These are phyloP conservation scores for Penicillium angulare DNA, from an alignment of 495 filamentous ascomycete species.

Conservation along the genomic window DNA sequence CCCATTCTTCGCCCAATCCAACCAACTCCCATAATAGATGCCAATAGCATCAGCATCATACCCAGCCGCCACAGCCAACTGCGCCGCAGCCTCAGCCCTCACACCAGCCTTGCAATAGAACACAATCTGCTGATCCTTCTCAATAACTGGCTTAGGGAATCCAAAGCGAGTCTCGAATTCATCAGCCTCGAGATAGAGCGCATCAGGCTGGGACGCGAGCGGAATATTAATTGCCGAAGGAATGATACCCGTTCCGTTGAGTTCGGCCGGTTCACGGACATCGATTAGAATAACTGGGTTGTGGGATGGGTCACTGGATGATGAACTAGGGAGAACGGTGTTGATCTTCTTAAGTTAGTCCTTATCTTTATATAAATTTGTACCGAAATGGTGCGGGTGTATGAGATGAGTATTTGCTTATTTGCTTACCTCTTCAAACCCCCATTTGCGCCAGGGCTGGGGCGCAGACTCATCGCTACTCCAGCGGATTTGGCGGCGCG, in stretches of 20 bases:
- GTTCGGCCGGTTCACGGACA: conserved; percentile 83
- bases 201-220: conserved; percentile 71
- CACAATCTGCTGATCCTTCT: conserved; percentile 48
- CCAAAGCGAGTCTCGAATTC: conserved; percentile 66
- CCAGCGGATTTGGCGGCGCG: conserved; percentile 18
- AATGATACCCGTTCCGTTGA: conserved; percentile 66
- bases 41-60: conserved; percentile 67
- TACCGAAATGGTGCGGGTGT: no score
- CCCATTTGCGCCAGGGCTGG: conserved; percentile 33
- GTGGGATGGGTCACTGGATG: conserved; percentile 18
- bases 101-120: conserved; percentile 95
- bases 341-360: conserved; percentile 32
- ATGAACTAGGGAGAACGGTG: conserved; percentile 31
- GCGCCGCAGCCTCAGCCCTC: conserved; percentile 74
- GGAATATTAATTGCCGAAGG: conserved; percentile 79
- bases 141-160: conserved; percentile 40
- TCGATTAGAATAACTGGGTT: conserved; percentile 53
- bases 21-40: conserved; percentile 87
- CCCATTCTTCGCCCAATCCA: conserved; percentile 76
- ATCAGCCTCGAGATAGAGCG: conserved; percentile 65
- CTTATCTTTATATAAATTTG: no score
- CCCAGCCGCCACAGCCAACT: conserved; percentile 72
- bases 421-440: conserved; percentile 48
- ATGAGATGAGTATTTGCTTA: no score
- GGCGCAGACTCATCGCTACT: conserved; percentile 16